Conservation (phyloP, 768 basidiomycete species). For the Leccinum pellstonianum region DNA sequence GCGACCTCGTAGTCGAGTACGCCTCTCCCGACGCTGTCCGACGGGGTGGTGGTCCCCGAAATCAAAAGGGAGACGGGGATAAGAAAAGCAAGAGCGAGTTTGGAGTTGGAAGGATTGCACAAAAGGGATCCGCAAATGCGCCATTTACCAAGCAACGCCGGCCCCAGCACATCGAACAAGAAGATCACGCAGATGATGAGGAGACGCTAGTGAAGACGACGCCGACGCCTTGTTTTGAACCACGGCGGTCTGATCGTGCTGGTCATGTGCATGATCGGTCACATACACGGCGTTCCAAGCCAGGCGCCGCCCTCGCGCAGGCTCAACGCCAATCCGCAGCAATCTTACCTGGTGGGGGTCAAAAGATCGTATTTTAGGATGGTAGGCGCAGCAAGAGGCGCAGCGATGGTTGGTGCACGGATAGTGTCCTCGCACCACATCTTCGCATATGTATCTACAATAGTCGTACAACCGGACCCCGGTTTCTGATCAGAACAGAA, state of each 20-base stretch:
- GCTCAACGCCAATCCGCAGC: slow-evolving; percentile 76
- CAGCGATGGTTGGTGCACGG: not conserved
- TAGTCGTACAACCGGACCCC: no score
- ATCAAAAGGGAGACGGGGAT: slow-evolving; percentile 25
- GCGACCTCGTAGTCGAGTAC: slow-evolving; percentile 84
- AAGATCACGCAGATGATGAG: slow-evolving; percentile 5
- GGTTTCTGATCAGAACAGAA: no score
- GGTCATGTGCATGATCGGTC: slow-evolving; percentile 9
- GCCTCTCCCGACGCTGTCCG: slow-evolving; percentile 88
- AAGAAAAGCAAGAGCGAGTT: slow-evolving; percentile 6
- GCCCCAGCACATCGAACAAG: slow-evolving; percentile 5
- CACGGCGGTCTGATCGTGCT: slow-evolving; percentile 9
- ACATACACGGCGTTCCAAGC: slow-evolving; percentile 51
- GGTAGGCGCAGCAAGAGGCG: not conserved
- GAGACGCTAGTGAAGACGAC: not conserved
- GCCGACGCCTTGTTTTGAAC: not conserved
- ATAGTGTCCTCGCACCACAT: not conserved
- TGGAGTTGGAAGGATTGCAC: slow-evolving; percentile 11
- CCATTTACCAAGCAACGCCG: slow-evolving; percentile 6
- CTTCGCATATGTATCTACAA: no score
- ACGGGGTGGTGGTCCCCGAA: slow-evolving; percentile 54
- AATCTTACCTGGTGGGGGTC: slow-evolving; percentile 62
- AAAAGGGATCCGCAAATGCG: not conserved
- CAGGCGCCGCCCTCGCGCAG: slow-evolving; percentile 76
- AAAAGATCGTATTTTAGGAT: slow-evolving; percentile 67